Percentiles rank a stretch among this genome's conserved stretches.
These are phyloP conservation scores for Spathaspora sp. DNA, from an alignment of 805 yeast species.

Conservation along the genomic window DNA sequence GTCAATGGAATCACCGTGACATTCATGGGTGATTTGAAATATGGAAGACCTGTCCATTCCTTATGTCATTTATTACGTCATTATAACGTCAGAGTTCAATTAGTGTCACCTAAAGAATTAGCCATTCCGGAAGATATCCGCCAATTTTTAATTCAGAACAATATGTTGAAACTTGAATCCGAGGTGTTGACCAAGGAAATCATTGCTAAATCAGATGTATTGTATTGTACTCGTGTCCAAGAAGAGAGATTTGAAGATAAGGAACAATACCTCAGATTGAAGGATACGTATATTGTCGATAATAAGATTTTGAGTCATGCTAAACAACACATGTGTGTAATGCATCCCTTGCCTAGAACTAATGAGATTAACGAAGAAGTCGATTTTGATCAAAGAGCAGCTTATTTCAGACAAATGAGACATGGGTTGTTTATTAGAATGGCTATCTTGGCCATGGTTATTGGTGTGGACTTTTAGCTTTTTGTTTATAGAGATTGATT, in stretches of 20 bases:
- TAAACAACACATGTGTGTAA: slow-evolving; percentile 96
- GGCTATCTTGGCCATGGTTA: slow-evolving; percentile 97
- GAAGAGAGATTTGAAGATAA: slow-evolving; percentile 85
- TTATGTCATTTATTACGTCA: slow-evolving; percentile 84
- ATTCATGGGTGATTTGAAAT: slow-evolving; percentile 97
- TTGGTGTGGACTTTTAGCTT: slow-evolving; percentile 78
- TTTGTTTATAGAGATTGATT: neutral
- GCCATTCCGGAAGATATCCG: slow-evolving; percentile 74
- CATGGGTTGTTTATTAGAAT: slow-evolving; percentile 97
- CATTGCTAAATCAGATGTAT: slow-evolving; percentile 85
- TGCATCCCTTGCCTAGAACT: slow-evolving; percentile 99
- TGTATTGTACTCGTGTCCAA: slow-evolving; percentile 97
- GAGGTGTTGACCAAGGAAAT: slow-evolving; percentile 79
- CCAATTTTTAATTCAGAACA: slow-evolving; percentile 59
- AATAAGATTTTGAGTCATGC: slow-evolving; percentile 88
- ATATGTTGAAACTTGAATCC: slow-evolving; percentile 71
- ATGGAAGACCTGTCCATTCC: slow-evolving; percentile 98
- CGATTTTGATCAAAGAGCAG: slow-evolving; percentile 98
- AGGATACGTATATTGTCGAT: slow-evolving; percentile 89
- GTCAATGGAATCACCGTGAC: slow-evolving; percentile 97
- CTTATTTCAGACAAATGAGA: slow-evolving; percentile 99
- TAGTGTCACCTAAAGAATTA: slow-evolving; percentile 88
- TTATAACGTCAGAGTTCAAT: slow-evolving; percentile 89
- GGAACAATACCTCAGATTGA: slow-evolving; percentile 79
- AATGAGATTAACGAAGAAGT: slow-evolving; percentile 97